Conservation (phyloP, 1,284 basidiomycete genomes). For the Leccinum subrobustum region DNA sequence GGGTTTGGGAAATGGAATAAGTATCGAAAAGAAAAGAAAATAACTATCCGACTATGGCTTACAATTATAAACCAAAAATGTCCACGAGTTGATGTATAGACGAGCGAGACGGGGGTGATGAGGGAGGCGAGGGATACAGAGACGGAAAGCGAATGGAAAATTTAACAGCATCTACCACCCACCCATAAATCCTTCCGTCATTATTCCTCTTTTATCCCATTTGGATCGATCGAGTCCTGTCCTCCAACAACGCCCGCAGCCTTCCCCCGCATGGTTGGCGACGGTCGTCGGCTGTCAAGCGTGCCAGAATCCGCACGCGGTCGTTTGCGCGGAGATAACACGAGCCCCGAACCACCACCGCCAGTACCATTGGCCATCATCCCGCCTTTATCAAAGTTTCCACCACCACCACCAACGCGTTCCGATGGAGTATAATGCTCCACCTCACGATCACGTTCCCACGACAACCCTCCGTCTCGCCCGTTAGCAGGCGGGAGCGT, state of each 20-base stretch:
- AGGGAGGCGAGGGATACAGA: not conserved
- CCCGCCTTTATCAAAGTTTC: not conserved
- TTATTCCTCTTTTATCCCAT: constrained; percentile 28
- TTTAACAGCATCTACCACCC: not conserved
- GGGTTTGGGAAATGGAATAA: not conserved
- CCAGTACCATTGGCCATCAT: not conserved
- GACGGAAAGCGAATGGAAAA: not conserved
- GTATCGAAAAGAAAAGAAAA: not conserved
- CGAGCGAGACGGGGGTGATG: not conserved
- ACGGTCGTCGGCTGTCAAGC: constrained; percentile 22
- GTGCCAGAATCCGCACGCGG: constrained; percentile 22
- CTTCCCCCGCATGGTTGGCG: constrained; percentile 22
- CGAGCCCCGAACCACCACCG: constrained; percentile 13
- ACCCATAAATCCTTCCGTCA: not conserved
- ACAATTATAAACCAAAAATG: not conserved
- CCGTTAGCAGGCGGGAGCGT: constrained; percentile 27
- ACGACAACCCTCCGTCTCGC: constrained; percentile 26
- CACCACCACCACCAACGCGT: constrained; percentile 17
- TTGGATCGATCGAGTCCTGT: constrained; percentile 16
- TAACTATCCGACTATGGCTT: not conserved
- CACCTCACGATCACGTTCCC: constrained; percentile 31
- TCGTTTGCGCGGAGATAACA: constrained; percentile 32
- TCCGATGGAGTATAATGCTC: constrained; percentile 32
- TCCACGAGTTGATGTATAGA: not conserved
- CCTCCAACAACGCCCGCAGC: not conserved